Percentiles rank a stretch among this genome's conserved stretches.
These are phyloP conservation scores for Leccinum fibrillosum DNA, from an alignment of 768 basidiomycete species.

Conservation along the genomic window DNA sequence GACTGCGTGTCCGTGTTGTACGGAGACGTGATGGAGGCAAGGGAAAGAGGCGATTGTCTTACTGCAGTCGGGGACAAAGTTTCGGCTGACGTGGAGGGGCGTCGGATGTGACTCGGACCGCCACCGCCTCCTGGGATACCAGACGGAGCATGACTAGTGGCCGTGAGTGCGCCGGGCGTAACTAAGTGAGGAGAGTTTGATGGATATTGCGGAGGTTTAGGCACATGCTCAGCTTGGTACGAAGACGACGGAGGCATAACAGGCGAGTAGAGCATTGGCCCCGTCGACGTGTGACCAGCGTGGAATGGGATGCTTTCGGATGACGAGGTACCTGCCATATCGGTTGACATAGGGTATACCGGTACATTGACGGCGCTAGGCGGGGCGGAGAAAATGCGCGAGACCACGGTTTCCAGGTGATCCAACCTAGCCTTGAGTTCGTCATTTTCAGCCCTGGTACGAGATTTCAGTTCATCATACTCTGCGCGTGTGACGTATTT, in stretches of 20 bases:
- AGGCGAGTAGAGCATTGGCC: conserved; percentile 25
- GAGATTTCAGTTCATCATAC: conserved; percentile 69
- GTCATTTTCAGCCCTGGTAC: conserved; percentile 37
- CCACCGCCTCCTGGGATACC: conserved; percentile 4
- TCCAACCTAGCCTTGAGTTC: conserved; percentile 66
- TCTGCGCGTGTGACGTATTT: conserved; percentile 79
- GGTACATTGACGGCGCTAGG: conserved; percentile 28
- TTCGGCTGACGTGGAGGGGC: conserved; percentile 27
- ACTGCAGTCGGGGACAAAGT: conserved; percentile 29
- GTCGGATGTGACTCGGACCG: conserved; percentile 25
- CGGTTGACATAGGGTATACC: conserved; percentile 29
- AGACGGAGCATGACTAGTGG: conserved; percentile 19
- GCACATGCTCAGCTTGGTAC: conserved; percentile 24
- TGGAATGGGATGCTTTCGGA: conserved; percentile 29
- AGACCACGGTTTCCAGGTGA: conserved; percentile 54
- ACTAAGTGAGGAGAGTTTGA: conserved; percentile 27
- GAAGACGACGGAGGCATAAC: conserved; percentile 18
- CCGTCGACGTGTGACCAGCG: conserved; percentile 23
- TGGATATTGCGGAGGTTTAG: conserved; percentile 27
- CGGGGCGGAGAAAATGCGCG: conserved; percentile 34
- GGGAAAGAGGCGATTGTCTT: conserved; percentile 38
- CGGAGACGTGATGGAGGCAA: conserved; percentile 41
- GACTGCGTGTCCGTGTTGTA: conserved; percentile 41
- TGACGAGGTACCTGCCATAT: conserved; percentile 27
- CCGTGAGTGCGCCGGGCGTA: conserved; percentile 19